Percentiles rank a stretch among this genome's conserved stretches.
Conservation (phyloP, 140 eudicot genomes). For the Stevia rebaudiana region DNA sequence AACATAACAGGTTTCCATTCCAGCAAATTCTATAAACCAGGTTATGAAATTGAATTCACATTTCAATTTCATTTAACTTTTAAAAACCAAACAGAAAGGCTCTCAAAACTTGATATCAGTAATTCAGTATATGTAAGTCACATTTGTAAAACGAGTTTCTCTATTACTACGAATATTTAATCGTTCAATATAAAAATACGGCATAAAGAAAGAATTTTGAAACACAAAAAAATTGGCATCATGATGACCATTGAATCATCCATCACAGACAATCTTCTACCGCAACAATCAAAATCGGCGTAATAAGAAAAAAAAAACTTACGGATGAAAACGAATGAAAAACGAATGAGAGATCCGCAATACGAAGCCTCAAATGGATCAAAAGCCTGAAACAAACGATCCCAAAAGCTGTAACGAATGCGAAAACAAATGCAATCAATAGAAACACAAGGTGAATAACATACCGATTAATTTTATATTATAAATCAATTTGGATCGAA, state of each 20-base stretch:
- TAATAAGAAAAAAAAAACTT: not conserved
- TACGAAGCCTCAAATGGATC: constrained; percentile 32
- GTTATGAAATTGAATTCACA: too few species aligned
- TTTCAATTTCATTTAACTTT: too few species aligned
- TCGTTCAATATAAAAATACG: too few species aligned
- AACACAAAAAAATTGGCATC: too few species aligned
- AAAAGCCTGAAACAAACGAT: constrained; percentile 30
- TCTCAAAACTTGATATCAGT: too few species aligned
- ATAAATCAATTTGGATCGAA: constrained; percentile 22
- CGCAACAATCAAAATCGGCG: not conserved
- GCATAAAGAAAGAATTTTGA: too few species aligned
- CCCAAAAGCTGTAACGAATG: not conserved
- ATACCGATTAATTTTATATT: constrained; percentile 3
- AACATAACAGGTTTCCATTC: too few species aligned
- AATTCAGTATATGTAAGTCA: too few species aligned
- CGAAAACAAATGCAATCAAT: not conserved
- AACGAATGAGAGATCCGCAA: constrained; percentile 24
- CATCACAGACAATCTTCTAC: not conserved
- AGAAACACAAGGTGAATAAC: not conserved
- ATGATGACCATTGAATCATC: not conserved
- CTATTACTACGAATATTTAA: too few species aligned
- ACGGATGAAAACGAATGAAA: constrained; percentile 25
- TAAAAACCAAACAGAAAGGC: too few species aligned
- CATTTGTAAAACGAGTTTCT: too few species aligned
- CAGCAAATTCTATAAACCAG: too few species aligned